A percentile compares a stretch with the other conserved stretches of the same genome.
Conservation (phyloP, 2,329 filamentous ascomycete species). For the Aureobasidium sp. region DNA sequence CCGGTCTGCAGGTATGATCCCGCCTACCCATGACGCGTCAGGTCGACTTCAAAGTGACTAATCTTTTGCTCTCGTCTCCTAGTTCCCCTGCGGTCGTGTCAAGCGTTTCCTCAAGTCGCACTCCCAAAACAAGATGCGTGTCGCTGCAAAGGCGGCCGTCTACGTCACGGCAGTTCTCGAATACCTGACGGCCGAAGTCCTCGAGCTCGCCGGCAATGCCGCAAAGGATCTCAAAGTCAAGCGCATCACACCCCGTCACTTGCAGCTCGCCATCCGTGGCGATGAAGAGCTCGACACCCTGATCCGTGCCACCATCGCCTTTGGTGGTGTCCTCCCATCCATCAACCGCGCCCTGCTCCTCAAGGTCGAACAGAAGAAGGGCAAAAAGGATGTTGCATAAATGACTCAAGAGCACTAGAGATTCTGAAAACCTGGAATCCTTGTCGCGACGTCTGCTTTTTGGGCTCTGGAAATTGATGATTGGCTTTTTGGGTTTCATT, state of each 20-base stretch:
- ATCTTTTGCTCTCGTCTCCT: slow-evolving; percentile 18
- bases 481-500: slow-evolving; percentile 11
- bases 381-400: slow-evolving; percentile 37
- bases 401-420: background rate
- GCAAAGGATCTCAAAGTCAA: slow-evolving; percentile 99
- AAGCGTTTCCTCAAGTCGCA: slow-evolving; percentile 99
- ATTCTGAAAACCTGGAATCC: background rate
- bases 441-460: slow-evolving; percentile 1
- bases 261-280: slow-evolving; percentile 95
- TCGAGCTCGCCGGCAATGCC: slow-evolving; percentile 95
- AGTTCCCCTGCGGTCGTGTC: slow-evolving; percentile 99
- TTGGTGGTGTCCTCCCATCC: slow-evolving; percentile 94
- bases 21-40: slow-evolving; percentile 27
- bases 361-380: slow-evolving; percentile 98
- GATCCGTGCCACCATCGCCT: slow-evolving; percentile 95
- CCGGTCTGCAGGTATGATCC: slow-evolving; percentile 79
- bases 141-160: slow-evolving; percentile 95
- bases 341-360: slow-evolving; percentile 95
- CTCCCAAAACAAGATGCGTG: slow-evolving; percentile 99
- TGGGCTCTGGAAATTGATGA: slow-evolving; percentile 13
- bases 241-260: slow-evolving; percentile 95
- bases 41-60: slow-evolving; percentile 15
- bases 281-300: slow-evolving; percentile 97
- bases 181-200: slow-evolving; percentile 95
- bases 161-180: slow-evolving; percentile 98